Percentiles rank a stretch among this genome's conserved stretches.
These are phyloP conservation scores for Melaleuca quinquenervia DNA, from an alignment of 345 rosid species.

Conservation along the genomic window DNA sequence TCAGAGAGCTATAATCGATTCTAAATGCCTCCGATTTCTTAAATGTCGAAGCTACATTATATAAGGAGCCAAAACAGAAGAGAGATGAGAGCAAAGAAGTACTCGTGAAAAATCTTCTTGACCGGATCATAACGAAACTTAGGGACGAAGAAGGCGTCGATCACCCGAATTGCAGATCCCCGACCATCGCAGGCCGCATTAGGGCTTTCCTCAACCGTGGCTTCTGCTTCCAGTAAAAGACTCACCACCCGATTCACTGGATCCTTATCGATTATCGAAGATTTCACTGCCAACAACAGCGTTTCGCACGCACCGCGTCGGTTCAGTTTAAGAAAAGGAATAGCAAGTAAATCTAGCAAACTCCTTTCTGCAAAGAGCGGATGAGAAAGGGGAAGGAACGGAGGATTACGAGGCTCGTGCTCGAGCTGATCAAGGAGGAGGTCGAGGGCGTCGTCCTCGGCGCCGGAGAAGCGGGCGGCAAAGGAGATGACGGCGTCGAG, in stretches of 20 bases:
- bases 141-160: constrained; percentile 75
- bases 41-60: background rate
- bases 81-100: background rate
- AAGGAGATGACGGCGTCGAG: constrained; percentile 56
- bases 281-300: constrained; percentile 32
- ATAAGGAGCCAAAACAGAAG: background rate
- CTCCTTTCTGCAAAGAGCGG: background rate
- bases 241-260: constrained; percentile 41
- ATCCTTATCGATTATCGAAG: constrained; percentile 60
- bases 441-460: constrained; percentile 65
- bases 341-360: background rate
- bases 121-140: constrained; percentile 63
- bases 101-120: constrained; percentile 75
- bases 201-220: constrained; percentile 41
- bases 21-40: background rate
- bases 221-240: constrained; percentile 55
- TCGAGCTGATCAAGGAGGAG: constrained; percentile 77
- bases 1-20: background rate
- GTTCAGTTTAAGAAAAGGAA: background rate
- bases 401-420: constrained; percentile 23
- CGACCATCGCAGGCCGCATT: constrained; percentile 2
- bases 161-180: constrained; percentile 34
- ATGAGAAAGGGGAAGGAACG: background rate
- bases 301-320: background rate
- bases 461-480: constrained; percentile 45